phyloP scores from a whole-genome alignment of 2,329 filamentous ascomycete species.

The Fusarium brevicatenulatum region DNA sequence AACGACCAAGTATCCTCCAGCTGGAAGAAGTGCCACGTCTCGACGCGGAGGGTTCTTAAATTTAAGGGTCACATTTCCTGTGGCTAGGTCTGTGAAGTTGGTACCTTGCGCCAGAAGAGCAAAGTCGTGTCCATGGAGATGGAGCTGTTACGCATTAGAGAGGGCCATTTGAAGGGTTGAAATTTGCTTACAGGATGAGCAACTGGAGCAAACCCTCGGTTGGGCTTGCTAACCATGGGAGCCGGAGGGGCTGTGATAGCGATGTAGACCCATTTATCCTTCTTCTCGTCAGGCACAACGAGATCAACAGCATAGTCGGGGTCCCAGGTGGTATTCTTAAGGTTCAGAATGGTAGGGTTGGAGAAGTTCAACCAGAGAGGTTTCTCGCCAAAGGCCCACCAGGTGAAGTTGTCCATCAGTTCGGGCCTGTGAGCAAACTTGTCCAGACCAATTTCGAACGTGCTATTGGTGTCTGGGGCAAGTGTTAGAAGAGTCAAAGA shows the following conservation, averaged over 20 bases:
- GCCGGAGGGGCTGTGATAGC: constrained; percentile 13
- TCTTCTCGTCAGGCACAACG: background rate
- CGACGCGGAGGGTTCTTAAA: constrained; percentile 23
- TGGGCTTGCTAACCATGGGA: background rate
- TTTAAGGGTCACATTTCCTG: background rate
- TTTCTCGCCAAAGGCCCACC: constrained; percentile 14
- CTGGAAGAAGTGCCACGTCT: constrained; percentile 16
- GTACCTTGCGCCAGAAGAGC: constrained; percentile 16
- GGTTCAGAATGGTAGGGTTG: constrained; percentile 13
- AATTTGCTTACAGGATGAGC: constrained; percentile 13
- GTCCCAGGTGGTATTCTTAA: constrained; percentile 8
- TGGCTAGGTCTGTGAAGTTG: background rate
- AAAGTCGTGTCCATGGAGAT: constrained; percentile 29
- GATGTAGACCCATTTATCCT: constrained; percentile 22
- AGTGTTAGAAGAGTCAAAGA: no score
- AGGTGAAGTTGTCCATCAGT: background rate
- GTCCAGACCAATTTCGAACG: background rate
- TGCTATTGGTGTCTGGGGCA: background rate
- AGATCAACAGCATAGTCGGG: constrained; percentile 25
- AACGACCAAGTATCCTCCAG: constrained; percentile 15
- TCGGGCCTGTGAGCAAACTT: background rate
- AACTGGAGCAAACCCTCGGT: background rate
- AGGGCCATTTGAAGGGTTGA: accelerated
- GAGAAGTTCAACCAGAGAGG: constrained; percentile 31
- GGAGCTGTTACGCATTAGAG: background rate